Evolutionary conservation across 345 rosid species (phyloP).

Genomic region (Passiflora organensis): DNA sequence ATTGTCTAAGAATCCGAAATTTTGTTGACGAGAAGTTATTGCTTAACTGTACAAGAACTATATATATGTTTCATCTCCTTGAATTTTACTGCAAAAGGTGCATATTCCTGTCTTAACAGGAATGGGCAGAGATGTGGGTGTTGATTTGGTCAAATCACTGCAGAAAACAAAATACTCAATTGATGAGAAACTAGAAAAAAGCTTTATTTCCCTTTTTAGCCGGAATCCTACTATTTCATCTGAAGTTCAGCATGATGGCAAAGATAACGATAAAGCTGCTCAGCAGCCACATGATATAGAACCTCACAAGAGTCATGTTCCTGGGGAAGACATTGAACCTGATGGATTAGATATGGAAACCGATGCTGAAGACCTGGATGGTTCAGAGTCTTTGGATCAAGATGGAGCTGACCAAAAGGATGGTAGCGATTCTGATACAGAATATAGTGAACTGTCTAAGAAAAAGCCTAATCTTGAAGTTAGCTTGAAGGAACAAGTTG

Average conservation of each 20-base stretch:
- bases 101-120: conserved; percentile 38
- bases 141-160: conserved; percentile 68
- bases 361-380: conserved; percentile 35
- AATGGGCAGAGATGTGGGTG: conserved; percentile 73
- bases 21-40: too few species aligned
- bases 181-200: conserved; percentile 77
- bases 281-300: conserved; percentile 31
- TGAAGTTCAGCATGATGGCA: conserved; percentile 29
- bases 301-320: conserved; percentile 26
- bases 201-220: conserved; percentile 64
- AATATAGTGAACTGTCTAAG: conserved; percentile 20
- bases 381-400: conserved; percentile 36
- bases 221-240: conserved; percentile 32
- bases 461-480: conserved; percentile 14
- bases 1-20: too few species aligned
- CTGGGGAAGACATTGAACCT: conserved; percentile 33
- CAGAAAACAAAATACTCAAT: conserved; percentile 77
- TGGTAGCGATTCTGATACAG: conserved; percentile 29
- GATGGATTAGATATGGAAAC: conserved; percentile 27
- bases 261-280: conserved; percentile 23
- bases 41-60: too few species aligned
- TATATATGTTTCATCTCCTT: neutral
- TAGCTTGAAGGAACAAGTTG: conserved; percentile 41
- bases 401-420: conserved; percentile 26
- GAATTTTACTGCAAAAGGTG: neutral